Percentiles rank a stretch among this genome's conserved stretches.
phyloP scores from a whole-genome alignment of 257 asterid genomes.

The Nicotiana sylvestris region DNA sequence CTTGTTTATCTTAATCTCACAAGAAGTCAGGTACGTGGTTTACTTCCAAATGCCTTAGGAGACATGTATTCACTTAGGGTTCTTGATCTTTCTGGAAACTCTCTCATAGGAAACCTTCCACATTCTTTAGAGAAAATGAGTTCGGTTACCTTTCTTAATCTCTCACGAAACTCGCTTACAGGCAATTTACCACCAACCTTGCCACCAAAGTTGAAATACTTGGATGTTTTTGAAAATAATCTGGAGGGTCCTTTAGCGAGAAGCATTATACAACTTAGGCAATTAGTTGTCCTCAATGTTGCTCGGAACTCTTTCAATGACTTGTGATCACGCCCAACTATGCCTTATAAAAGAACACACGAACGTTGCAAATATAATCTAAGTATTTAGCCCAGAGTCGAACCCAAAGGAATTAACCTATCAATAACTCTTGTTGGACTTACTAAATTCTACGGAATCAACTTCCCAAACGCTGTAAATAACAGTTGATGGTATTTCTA shows the following conservation, averaged over 20 bases:
- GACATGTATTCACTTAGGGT: neutral
- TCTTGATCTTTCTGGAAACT: neutral
- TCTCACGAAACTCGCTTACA: neutral
- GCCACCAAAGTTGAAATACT: neutral
- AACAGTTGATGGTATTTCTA: no score
- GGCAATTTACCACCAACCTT: neutral
- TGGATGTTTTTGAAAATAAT: neutral
- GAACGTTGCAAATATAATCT: no score
- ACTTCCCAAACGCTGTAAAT: no score
- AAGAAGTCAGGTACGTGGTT: neutral
- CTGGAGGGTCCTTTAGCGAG: conserved; percentile 7
- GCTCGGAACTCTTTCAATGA: no score
- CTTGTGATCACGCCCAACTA: no score
- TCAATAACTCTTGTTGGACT: no score
- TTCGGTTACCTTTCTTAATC: conserved; percentile 3
- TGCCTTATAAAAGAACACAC: no score
- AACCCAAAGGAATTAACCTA: no score
- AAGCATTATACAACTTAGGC: neutral
- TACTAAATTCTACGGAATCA: no score
- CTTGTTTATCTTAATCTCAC: conserved; percentile 8
- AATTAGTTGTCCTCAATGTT: neutral
- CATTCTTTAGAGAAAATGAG: neutral
- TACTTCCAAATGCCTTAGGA: neutral
- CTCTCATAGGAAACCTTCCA: neutral
- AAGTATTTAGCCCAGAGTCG: no score